These are phyloP conservation scores for Clarireedia homoeocarpa DNA, from an alignment of 2,329 filamentous ascomycete genomes.

Conservation along the genomic window DNA sequence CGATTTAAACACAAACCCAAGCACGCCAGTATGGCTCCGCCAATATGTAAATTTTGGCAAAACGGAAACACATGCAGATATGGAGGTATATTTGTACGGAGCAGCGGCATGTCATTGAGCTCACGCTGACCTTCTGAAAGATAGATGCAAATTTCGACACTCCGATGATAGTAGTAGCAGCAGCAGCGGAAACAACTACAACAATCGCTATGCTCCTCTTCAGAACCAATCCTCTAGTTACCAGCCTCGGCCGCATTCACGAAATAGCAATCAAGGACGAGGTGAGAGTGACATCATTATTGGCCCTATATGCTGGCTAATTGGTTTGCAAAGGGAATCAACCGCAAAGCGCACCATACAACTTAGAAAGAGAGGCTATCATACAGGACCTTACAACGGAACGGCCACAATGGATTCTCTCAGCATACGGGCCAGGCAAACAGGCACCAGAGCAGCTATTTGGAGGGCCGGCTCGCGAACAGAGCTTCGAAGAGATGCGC, in stretches of 20 bases:
- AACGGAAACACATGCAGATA: constrained; percentile 52
- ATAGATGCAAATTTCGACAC: constrained; percentile 52
- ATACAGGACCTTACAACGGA: constrained; percentile 61
- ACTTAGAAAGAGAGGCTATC: constrained; percentile 42
- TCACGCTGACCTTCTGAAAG: constrained; percentile 31
- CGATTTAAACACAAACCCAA: background rate
- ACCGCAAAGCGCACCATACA: constrained; percentile 18
- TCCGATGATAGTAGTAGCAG: constrained; percentile 29
- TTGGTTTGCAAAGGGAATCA: background rate
- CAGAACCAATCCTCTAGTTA: constrained; percentile 11
- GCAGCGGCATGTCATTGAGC: background rate
- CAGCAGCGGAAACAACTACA: constrained; percentile 12
- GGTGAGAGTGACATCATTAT: constrained; percentile 4
- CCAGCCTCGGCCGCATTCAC: constrained; percentile 6
- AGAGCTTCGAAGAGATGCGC: constrained; percentile 82
- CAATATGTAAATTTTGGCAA: constrained; percentile 52
- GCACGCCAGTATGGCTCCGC: background rate
- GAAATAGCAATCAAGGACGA: constrained; percentile 16
- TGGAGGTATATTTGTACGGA: constrained; percentile 20
- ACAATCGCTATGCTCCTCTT: constrained; percentile 29
- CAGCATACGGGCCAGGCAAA: constrained; percentile 71
- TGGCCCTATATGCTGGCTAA: background rate
- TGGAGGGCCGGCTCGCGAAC: constrained; percentile 69
- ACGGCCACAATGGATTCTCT: constrained; percentile 76
- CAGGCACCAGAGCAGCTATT: constrained; percentile 78